Evolutionary conservation across 371 early-diverging fungal genomes (phyloP), one percentile per base, ranked within the genome.

Genomic region (Mucor plumbeus): DNA sequence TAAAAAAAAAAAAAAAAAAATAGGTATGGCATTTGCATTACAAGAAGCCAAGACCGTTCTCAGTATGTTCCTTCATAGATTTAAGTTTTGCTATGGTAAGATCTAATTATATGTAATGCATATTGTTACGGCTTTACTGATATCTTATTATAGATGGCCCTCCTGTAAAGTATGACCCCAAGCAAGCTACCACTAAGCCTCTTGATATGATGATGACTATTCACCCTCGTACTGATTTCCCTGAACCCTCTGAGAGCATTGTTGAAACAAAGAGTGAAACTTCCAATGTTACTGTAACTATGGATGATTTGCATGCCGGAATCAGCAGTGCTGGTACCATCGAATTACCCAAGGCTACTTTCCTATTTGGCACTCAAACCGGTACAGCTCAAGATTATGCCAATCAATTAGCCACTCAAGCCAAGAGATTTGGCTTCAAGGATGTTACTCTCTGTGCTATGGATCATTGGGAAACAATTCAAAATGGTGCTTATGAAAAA

Each of bases 311-410:
- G 31, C 53, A 53, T 26, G 41, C 43, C 21, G 36, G 31, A 19
- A 40, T 43, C 7, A 43, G 54, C 13, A 33, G 54, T 21, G 31
- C 66, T 13, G 53, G 53, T 14, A 53, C 31, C 31, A 31, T 53
- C 1, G 47, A 64, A 1, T 48, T 77, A 8, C 79, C 84, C n/a
- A 67, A 76, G 11, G 54, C 78, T 14, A 85, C 85, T 0, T 73
- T 87, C 43, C 59, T 87, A 19, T 87, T 69, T 62, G 87, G 87
- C 59, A 80, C 79, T 6, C 82, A 87, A 68, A 85, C 87, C 4
- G 85, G 85, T 54, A 84, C 83, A 8, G 70, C 85, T 13, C 80
- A 78, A 50, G 87, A 87, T 47, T 87, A 77, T 67, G 84, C 85
- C 7, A 70, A 68, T 13, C 74, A 75, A 34, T 60, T 87, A 10